These are phyloP conservation scores for Goffeauzyma gilvescens DNA, from an alignment of 768 basidiomycete genomes.

Conservation along the genomic window DNA sequence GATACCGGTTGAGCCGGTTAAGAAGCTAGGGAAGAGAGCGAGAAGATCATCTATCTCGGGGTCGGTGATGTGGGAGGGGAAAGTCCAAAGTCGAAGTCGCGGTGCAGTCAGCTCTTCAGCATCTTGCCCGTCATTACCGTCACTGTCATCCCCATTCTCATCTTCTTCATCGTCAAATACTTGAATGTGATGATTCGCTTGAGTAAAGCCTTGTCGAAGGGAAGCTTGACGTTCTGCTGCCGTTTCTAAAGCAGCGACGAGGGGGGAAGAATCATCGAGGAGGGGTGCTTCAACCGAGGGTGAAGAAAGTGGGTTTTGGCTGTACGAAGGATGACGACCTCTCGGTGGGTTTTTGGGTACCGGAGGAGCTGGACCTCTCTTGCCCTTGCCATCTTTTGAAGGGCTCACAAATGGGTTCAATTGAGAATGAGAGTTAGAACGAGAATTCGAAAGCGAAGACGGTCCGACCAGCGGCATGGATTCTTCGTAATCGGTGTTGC, in stretches of 20 bases:
- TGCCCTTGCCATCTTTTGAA: too few species aligned
- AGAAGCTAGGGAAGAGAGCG: slow-evolving; percentile 56
- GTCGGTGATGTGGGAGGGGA: slow-evolving; percentile 52
- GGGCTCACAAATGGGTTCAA: too few species aligned
- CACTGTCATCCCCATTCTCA: slow-evolving; percentile 21
- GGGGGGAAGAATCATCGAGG: neutral
- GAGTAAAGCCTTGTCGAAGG: neutral
- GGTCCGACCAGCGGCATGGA: too few species aligned
- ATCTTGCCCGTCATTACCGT: slow-evolving; percentile 31
- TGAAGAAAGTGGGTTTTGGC: slow-evolving; percentile 2
- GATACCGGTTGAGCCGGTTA: slow-evolving; percentile 35
- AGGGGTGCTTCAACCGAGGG: neutral
- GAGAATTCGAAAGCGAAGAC: too few species aligned
- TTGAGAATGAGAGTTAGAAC: too few species aligned
- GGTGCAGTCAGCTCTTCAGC: slow-evolving; percentile 21
- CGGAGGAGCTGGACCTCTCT: slow-evolving; percentile 5
- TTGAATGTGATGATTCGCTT: neutral
- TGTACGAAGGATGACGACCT: slow-evolving; percentile 5
- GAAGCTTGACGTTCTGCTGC: slow-evolving; percentile 7
- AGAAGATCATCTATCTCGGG: slow-evolving; percentile 50
- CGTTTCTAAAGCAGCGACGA: slow-evolving; percentile 9
- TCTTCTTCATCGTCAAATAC: slow-evolving; percentile 23
- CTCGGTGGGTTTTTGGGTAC: neutral
- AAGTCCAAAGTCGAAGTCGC: slow-evolving; percentile 54
- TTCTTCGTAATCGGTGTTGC: too few species aligned